These are phyloP conservation scores for Dinochytrium kinnereticum DNA, from an alignment of 371 early-diverging fungal genomes.

Conservation along the genomic window DNA sequence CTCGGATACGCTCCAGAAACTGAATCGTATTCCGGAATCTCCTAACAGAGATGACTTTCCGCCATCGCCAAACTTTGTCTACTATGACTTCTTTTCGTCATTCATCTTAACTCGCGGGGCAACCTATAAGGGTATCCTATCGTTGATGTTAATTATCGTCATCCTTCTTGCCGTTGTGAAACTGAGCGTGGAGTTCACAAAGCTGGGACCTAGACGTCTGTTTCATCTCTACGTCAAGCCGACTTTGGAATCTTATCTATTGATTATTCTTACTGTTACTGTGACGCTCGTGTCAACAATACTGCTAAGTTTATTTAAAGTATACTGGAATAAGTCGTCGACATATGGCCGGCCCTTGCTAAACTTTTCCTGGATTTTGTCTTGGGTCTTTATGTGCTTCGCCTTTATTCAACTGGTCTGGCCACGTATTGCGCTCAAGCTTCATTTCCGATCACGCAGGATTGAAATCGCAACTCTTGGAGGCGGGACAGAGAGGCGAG, in stretches of 20 bases:
- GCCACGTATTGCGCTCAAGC: constrained; percentile 36
- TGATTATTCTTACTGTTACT: constrained; percentile 26
- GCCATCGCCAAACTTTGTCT: constrained; percentile 38
- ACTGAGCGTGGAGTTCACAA: constrained; percentile 13
- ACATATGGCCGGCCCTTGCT: constrained; percentile 43
- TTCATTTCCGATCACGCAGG: constrained; percentile 26
- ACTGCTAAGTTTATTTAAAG: constrained; percentile 30
- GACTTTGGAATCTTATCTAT: constrained; percentile 28
- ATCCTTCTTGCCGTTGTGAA: constrained; percentile 15
- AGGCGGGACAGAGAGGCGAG: not conserved
- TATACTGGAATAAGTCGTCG: constrained; percentile 36
- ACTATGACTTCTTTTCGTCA: constrained; percentile 35
- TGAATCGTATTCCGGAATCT: not conserved
- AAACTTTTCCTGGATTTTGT: constrained; percentile 37
- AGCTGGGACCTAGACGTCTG: constrained; percentile 24
- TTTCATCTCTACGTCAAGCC: constrained; percentile 31
- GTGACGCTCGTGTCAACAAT: constrained; percentile 7
- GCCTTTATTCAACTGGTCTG: constrained; percentile 32
- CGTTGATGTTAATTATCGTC: constrained; percentile 25
- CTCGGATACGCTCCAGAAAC: not conserved
- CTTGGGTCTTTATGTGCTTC: constrained; percentile 29
- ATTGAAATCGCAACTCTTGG: constrained; percentile 21
- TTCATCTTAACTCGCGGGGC: constrained; percentile 14
- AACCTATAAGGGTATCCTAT: constrained; percentile 10
- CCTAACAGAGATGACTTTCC: not conserved